Percentiles rank a stretch among this genome's conserved stretches.
phyloP scores from a whole-genome alignment of 306 rosid genomes.

The Cucurbita argyrosperma region DNA sequence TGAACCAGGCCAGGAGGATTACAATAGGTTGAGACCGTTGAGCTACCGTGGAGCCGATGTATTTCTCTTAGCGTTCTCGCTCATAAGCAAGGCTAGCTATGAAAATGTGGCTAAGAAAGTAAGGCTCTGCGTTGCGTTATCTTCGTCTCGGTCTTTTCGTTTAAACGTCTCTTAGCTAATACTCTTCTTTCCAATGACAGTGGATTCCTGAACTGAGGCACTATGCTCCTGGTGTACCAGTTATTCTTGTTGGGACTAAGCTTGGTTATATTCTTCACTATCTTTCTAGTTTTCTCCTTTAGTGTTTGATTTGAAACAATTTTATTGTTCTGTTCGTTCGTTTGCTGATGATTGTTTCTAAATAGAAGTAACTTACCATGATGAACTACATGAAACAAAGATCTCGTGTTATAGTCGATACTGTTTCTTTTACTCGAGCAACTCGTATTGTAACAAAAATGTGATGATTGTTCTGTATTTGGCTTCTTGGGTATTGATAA shows the following conservation, averaged over 20 bases:
- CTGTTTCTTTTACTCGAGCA: background rate
- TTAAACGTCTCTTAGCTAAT: background rate
- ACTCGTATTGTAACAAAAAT: background rate
- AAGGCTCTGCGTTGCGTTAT: slow-evolving; percentile 7
- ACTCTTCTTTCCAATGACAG: slow-evolving; percentile 16
- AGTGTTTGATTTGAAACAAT: background rate
- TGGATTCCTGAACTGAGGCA: slow-evolving; percentile 98
- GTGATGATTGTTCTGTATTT: background rate
- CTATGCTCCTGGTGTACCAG: slow-evolving; percentile 95
- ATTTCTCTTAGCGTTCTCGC: slow-evolving; percentile 85
- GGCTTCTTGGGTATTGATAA: background rate
- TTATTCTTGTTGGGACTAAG: slow-evolving; percentile 91
- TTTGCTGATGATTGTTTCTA: background rate
- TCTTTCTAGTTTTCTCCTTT: background rate
- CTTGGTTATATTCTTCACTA: slow-evolving; percentile 59
- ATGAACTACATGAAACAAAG: background rate
- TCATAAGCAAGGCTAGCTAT: slow-evolving; percentile 96
- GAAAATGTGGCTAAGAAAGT: slow-evolving; percentile 95
- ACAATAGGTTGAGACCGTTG: slow-evolving; percentile 87
- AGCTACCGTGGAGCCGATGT: slow-evolving; percentile 99
- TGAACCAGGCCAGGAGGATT: slow-evolving; percentile 93
- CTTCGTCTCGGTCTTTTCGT: background rate
- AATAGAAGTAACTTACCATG: background rate
- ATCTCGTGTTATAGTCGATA: background rate
- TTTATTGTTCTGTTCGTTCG: background rate